Conservation (phyloP, 805 yeast species). For the Suhomyces canberraensis region DNA sequence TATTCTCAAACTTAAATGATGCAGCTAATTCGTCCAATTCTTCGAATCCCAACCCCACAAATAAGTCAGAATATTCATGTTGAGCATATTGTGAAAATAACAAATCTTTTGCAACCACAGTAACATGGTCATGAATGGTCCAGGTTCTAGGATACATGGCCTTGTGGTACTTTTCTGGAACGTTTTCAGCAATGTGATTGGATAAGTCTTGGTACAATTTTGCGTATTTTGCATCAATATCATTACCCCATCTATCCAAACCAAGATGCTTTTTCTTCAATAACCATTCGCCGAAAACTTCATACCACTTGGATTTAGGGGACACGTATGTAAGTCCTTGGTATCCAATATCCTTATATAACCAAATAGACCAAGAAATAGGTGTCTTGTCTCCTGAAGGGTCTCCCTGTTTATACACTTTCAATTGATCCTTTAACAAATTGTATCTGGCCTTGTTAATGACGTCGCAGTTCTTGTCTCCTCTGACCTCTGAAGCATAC, state of each 20-base stretch:
- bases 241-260: conserved; percentile 50
- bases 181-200: conserved; percentile 34
- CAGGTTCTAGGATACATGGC: conserved; percentile 43
- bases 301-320: conserved; percentile 42
- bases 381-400: conserved; percentile 47
- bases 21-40: conserved; percentile 51
- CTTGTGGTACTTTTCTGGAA: conserved; percentile 40
- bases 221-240: conserved; percentile 39
- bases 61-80: conserved; percentile 45
- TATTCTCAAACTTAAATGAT: conserved; percentile 48
- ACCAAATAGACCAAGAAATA: conserved; percentile 52
- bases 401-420: conserved; percentile 42
- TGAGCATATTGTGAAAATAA: conserved; percentile 42
- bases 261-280: conserved; percentile 43
- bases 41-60: conserved; percentile 39
- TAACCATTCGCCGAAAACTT: conserved; percentile 41
- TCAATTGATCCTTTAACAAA: conserved; percentile 45
- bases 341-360: conserved; percentile 51
- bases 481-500: conserved; percentile 41
- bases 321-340: conserved; percentile 49
- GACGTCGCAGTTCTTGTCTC: conserved; percentile 35
- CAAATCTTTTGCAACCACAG: conserved; percentile 42
- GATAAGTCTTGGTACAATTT: conserved; percentile 34
- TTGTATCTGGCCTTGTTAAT: conserved; percentile 40
- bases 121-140: conserved; percentile 35